Base-by-base conservation (phyloP, 768 basidiomycete genomes). In the Psilocybe cyanescens region DNA sequence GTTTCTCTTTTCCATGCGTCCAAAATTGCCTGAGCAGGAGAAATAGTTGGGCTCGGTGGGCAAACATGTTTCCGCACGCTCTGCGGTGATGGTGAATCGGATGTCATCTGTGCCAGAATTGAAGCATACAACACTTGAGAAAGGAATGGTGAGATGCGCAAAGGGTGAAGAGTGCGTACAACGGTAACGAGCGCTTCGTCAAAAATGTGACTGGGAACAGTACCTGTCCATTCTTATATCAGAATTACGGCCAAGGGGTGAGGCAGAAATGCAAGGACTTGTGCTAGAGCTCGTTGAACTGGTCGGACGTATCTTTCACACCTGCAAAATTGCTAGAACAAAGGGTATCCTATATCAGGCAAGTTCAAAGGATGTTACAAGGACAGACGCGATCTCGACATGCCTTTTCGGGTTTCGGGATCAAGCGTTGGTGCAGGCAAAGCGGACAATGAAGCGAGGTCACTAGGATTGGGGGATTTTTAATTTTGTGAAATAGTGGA, bases 1-100 rank as follows among this genome's bases (percentile, higher is more conserved):
- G 85, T 82, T 73, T 89, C 86, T 51, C 78, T 75, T 69, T 80
- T 83, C 90, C 90, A 91, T 57, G 86, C 86, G 45, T 86, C 83
- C 37, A 86, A 87, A 70, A 92, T 90, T 30, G 84, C 81, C 63
- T 86, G 84, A 3, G 85, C 83, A 39, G 86, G 85, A 9, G 86
- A 79, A 67, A 81, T 64, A 39, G 66, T 62, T 59, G 74, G 66
- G 57, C 71, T 75, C 46, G 75, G 65, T 37, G 69, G 70, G 65
- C 69, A 67, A 39, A 68, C 62, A 53, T 69, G 71, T 72, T 76
- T 73, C 66, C 73, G 71, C 59, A 68, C 63, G 58, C 68, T 72
- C 53, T 70, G 74, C 67, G 74, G 72, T 66, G 77, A 70, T 65
- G 77, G 74, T 73, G 78, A 75, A 73, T 80, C 75, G 67, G 75